Percentiles rank a stretch among this genome's conserved stretches.
Evolutionary conservation across 129 eudicot species (phyloP).

Genomic region (Sambucus nigra): DNA sequence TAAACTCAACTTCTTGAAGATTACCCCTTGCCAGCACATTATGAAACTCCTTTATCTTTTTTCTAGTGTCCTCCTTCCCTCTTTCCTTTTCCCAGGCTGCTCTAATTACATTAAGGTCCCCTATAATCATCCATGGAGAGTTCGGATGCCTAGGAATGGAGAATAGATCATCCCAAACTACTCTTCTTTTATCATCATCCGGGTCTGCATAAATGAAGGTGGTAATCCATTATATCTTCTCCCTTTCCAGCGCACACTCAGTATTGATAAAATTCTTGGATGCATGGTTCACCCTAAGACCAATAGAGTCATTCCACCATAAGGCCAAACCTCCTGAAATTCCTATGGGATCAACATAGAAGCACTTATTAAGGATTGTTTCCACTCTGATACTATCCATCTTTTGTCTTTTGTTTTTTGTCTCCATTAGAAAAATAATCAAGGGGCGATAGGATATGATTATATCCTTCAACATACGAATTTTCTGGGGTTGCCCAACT

Average conservation of each 20-base stretch:
- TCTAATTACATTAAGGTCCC: background rate
- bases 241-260: background rate
- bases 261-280: background rate
- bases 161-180: background rate
- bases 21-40: too few species aligned
- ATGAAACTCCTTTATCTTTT: background rate
- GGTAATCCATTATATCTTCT: background rate
- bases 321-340: background rate
- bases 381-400: background rate
- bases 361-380: background rate
- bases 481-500: background rate
- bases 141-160: background rate
- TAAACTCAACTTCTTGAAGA: background rate
- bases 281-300: background rate
- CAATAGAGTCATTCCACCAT: conserved; percentile 3
- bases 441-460: background rate
- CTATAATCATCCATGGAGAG: background rate
- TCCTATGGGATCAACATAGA: background rate
- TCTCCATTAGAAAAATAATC: background rate
- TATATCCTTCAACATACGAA: background rate
- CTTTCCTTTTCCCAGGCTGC: background rate
- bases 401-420: background rate
- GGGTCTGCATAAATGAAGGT: background rate
- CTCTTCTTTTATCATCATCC: background rate
- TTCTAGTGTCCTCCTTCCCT: background rate